phyloP scores from a whole-genome alignment of 805 yeast species.

The Pichia gijzeniarum region DNA sequence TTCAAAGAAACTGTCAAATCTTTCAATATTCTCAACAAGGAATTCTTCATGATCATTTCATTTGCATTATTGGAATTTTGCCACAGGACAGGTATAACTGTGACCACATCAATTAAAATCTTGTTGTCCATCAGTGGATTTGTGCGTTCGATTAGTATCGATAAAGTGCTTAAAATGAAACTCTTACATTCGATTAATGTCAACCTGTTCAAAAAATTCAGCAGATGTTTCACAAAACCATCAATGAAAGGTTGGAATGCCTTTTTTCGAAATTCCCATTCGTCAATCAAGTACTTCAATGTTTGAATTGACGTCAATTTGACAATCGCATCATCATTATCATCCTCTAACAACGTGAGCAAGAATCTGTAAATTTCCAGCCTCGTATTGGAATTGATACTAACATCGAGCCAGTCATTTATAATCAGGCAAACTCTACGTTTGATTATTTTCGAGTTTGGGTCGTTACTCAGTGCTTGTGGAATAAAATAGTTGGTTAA shows the following conservation, averaged over 20 bases:
- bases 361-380: conserved; percentile 54
- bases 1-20: conserved; percentile 53
- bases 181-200: conserved; percentile 68
- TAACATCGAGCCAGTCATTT: conserved; percentile 62
- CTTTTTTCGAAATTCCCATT: conserved; percentile 74
- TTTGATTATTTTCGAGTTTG: conserved; percentile 56
- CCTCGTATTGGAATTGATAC: conserved; percentile 36
- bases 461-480: conserved; percentile 40
- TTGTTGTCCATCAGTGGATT: conserved; percentile 53
- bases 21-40: conserved; percentile 49
- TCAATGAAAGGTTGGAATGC: conserved; percentile 62
- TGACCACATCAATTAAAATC: conserved; percentile 44
- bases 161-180: conserved; percentile 61
- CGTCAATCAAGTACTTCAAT: conserved; percentile 63
- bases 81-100: conserved; percentile 71
- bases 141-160: conserved; percentile 56
- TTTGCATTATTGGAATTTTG: conserved; percentile 42
- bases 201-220: conserved; percentile 45
- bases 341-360: conserved; percentile 36
- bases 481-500: conserved; percentile 62
- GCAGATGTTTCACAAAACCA: conserved; percentile 41
- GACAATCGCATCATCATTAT: conserved; percentile 68
- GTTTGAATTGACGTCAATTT: conserved; percentile 67
- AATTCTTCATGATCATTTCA: conserved; percentile 43
- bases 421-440: conserved; percentile 74